phyloP scores from a whole-genome alignment of 2,329 filamentous ascomycete genomes.

The Cercospora sojina region DNA sequence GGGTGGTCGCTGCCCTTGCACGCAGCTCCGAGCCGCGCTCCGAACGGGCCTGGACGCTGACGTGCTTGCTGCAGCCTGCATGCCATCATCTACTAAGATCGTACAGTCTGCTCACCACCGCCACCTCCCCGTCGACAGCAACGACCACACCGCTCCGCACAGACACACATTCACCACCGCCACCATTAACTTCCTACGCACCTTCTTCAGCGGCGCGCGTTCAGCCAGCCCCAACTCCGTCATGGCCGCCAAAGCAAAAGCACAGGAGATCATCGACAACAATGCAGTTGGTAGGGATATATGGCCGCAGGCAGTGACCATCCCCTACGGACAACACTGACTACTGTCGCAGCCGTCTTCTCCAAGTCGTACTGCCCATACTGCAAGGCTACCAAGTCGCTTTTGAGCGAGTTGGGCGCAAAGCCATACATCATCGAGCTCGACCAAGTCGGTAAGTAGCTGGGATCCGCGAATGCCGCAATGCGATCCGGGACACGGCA shows the following conservation, averaged over 20 bases:
- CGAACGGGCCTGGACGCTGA: neutral
- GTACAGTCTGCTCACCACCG: neutral
- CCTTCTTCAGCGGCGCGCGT: slow-evolving; percentile 63
- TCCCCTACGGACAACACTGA: slow-evolving; percentile 1
- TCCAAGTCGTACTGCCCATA: slow-evolving; percentile 97
- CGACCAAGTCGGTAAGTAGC: slow-evolving; percentile 72
- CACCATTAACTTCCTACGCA: slow-evolving; percentile 65
- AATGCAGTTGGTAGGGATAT: slow-evolving; percentile 68
- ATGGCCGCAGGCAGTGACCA: neutral
- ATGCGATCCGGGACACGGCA: neutral
- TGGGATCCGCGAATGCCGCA: neutral
- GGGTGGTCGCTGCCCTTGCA: neutral
- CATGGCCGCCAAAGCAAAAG: slow-evolving; percentile 80
- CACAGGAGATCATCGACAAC: slow-evolving; percentile 81
- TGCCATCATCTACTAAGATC: slow-evolving; percentile 3
- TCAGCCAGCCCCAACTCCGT: slow-evolving; percentile 63
- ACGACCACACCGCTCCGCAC: neutral
- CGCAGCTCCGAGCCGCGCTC: neutral
- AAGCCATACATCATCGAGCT: slow-evolving; percentile 78
- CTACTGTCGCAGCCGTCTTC: slow-evolving; percentile 71
- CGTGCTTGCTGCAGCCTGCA: neutral
- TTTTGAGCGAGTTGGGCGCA: slow-evolving; percentile 67
- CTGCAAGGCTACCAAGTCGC: slow-evolving; percentile 75
- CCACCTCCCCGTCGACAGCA: neutral
- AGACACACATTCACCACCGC: slow-evolving; percentile 1